Percentiles rank a stretch among this genome's conserved stretches.
phyloP scores from a whole-genome alignment of 148 eudicot species.

The Persicaria tinctoria region DNA sequence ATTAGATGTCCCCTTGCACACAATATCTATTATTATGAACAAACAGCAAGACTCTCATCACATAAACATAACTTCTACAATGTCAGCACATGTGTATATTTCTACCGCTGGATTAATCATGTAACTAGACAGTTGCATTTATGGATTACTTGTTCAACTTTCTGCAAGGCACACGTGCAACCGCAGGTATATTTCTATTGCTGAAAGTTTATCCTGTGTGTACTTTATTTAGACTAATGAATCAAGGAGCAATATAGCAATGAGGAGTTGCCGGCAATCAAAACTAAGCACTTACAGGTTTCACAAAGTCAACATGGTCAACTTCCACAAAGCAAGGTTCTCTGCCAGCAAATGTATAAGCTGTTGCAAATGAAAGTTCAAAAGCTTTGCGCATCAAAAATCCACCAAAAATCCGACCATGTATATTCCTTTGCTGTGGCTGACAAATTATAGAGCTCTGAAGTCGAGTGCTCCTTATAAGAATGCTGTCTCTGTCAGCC shows the following conservation, averaged over 20 bases:
- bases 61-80: neutral
- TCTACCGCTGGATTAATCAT: too few relatives aligned
- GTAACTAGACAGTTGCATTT: too few relatives aligned
- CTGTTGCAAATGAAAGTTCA: conserved; percentile 77
- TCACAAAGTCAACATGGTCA: conserved; percentile 91
- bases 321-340: conserved; percentile 83
- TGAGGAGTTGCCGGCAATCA: neutral
- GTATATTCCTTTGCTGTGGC: conserved; percentile 88
- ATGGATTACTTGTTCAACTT: neutral
- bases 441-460: conserved; percentile 81
- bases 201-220: neutral
- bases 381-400: conserved; percentile 86
- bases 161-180: neutral
- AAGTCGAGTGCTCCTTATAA: conserved; percentile 66
- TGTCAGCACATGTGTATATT: neutral
- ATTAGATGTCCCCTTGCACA: too few relatives aligned
- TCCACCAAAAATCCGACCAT: conserved; percentile 92
- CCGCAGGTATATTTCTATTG: too few relatives aligned
- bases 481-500: conserved; percentile 88
- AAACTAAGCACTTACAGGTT: conserved; percentile 56
- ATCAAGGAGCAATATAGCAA: neutral
- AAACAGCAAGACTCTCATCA: neutral
- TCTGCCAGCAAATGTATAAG: conserved; percentile 83
- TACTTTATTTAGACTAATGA: neutral
- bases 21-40: too few relatives aligned